These are phyloP conservation scores for Fraxinus excelsior DNA, from an alignment of 257 asterid species.

Conservation along the genomic window DNA sequence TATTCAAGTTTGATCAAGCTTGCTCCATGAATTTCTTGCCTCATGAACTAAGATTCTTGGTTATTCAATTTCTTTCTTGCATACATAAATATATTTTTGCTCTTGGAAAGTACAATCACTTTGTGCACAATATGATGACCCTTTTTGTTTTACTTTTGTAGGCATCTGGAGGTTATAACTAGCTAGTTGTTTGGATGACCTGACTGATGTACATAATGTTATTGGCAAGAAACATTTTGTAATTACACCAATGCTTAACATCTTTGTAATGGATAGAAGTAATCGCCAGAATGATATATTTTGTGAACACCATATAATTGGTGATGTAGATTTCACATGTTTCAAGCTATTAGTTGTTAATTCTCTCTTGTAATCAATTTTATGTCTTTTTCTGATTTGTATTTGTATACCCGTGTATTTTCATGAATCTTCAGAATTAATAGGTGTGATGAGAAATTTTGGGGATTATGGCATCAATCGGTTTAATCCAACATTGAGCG, in stretches of 20 bases:
- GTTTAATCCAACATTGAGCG: background rate
- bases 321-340: conserved; percentile 6
- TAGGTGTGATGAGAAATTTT: no score
- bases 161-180: conserved; percentile 41
- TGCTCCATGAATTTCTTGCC: background rate
- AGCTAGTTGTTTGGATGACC: conserved; percentile 35
- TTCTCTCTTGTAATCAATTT: background rate
- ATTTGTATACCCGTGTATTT: background rate
- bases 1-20: background rate
- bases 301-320: conserved; percentile 25
- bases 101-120: no score
- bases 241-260: conserved; percentile 32
- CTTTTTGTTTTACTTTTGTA: conserved; percentile 28
- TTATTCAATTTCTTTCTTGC: background rate
- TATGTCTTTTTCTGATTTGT: background rate
- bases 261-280: no score
- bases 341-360: background rate
- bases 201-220: conserved; percentile 33
- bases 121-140: background rate
- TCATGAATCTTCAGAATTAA: no score
- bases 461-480: background rate
- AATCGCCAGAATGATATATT: conserved; percentile 12
- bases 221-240: conserved; percentile 39
- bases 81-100: background rate
- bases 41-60: background rate